Conservation (phyloP, 2,329 filamentous ascomycete species). For the Neopestalotiopsis clavispora region DNA sequence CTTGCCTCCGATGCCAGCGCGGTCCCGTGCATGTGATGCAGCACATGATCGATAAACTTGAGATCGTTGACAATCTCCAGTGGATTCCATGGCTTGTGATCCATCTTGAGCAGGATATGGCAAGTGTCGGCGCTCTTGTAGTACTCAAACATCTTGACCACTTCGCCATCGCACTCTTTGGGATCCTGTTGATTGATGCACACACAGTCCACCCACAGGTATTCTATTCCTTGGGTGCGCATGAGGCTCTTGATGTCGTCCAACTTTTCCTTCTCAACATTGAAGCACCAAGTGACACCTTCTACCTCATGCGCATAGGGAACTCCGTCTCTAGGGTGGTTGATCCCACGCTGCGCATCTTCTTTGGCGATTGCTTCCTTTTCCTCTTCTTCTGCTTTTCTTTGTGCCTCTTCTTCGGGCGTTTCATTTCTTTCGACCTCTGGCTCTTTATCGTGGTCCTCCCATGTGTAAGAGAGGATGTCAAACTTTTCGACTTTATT, state of each 20-base stretch:
- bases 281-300: neutral
- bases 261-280: conserved; percentile 16
- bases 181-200: conserved; percentile 22
- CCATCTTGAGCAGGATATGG: conserved; percentile 36
- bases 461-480: conserved; percentile 1
- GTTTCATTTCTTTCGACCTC: neutral
- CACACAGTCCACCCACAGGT: conserved; percentile 24
- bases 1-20: conserved; percentile 29
- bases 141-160: conserved; percentile 23
- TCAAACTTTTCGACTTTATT: neutral
- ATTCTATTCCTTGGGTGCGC: conserved; percentile 14
- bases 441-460: no score
- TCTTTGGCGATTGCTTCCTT: neutral
- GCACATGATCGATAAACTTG: conserved; percentile 41
- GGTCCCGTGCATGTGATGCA: conserved; percentile 33
- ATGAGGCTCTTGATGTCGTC: conserved; percentile 20
- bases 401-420: neutral
- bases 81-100: conserved; percentile 32
- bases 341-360: no score
- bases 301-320: neutral
- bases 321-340: no score
- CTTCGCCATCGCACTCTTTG: conserved; percentile 19
- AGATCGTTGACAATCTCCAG: conserved; percentile 35
- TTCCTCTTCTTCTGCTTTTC: no score
- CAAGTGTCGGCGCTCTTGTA: conserved; percentile 23